phyloP scores from a whole-genome alignment of 352 stramenopile genomes.

The Lagenidium sp. region DNA sequence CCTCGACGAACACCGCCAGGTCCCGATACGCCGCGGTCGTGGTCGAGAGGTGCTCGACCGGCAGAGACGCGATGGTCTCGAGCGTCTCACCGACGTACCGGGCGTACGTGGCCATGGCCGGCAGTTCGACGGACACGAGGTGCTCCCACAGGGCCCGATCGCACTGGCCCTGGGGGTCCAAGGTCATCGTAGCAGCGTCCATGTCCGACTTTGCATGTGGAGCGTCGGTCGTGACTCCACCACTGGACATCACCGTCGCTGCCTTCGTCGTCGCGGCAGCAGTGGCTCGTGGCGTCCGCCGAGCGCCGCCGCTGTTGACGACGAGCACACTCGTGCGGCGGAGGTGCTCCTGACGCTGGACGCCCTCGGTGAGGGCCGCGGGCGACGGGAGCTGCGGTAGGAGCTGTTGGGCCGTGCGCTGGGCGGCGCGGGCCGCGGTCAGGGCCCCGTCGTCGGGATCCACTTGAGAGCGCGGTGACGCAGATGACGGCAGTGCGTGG shows the following conservation, averaged over 20 bases:
- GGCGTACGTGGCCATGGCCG: slow-evolving; percentile 37
- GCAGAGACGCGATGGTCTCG: slow-evolving; percentile 26
- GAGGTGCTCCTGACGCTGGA: slow-evolving; percentile 34
- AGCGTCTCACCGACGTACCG: slow-evolving; percentile 26
- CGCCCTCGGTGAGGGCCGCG: slow-evolving; percentile 19
- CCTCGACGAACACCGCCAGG: slow-evolving; percentile 1
- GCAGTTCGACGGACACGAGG: slow-evolving; percentile 31
- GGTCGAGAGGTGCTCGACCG: slow-evolving; percentile 4
- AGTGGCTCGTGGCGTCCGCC: no score
- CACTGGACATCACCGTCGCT: no score
- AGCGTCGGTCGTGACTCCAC: no score
- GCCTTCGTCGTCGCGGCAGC: not conserved
- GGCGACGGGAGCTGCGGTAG: slow-evolving; percentile 17
- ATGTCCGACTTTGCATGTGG: not conserved
- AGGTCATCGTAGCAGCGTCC: no score
- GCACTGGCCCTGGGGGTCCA: no score
- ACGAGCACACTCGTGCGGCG: slow-evolving; percentile 27
- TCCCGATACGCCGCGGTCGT: slow-evolving; percentile 5
- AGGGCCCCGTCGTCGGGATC: no score
- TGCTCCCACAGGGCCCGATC: slow-evolving; percentile 19
- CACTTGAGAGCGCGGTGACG: no score
- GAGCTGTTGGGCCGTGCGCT: slow-evolving; percentile 15
- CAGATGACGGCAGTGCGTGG: no score
- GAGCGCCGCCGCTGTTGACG: no score
- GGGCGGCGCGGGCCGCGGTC: no score